Evolutionary conservation across 1,284 basidiomycete species (phyloP).

Genomic region (Pseudozyma sp.): DNA sequence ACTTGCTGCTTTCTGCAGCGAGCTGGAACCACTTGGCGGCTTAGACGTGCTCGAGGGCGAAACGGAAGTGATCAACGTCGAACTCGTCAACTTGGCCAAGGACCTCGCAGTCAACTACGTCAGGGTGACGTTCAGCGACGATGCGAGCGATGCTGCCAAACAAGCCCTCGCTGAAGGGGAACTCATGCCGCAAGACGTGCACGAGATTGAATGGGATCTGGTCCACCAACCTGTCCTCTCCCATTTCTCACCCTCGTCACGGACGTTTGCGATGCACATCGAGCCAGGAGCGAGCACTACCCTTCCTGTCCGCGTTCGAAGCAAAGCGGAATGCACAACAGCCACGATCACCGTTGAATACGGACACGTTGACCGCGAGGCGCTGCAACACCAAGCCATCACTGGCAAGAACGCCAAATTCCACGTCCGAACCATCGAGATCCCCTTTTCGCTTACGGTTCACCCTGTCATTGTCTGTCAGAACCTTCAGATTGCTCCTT

Average conservation of each 20-base stretch:
- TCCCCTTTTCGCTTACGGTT: conserved; percentile 88
- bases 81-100: conserved; percentile 81
- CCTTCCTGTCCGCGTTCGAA: conserved; percentile 80
- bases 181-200: conserved; percentile 83
- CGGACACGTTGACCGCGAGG: conserved; percentile 73
- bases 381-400: conserved; percentile 23
- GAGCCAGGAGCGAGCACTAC: conserved; percentile 78
- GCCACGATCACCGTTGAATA: conserved; percentile 87
- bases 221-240: conserved; percentile 81
- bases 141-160: conserved; percentile 81
- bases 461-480: conserved; percentile 88
- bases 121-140: conserved; percentile 86
- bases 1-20: conserved; percentile 84
- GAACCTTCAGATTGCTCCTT: conserved; percentile 37
- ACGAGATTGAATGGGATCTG: conserved; percentile 88
- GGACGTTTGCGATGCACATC: conserved; percentile 69
- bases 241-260: not conserved
- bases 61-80: conserved; percentile 83
- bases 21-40: conserved; percentile 82
- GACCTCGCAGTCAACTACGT: conserved; percentile 84
- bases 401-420: conserved; percentile 72
- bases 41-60: conserved; percentile 95
- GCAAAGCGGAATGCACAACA: conserved; percentile 86
- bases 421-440: conserved; percentile 83
- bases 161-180: conserved; percentile 79